These are phyloP conservation scores for Tulasnella sp. DNA, from an alignment of 768 basidiomycete species.

Conservation along the genomic window DNA sequence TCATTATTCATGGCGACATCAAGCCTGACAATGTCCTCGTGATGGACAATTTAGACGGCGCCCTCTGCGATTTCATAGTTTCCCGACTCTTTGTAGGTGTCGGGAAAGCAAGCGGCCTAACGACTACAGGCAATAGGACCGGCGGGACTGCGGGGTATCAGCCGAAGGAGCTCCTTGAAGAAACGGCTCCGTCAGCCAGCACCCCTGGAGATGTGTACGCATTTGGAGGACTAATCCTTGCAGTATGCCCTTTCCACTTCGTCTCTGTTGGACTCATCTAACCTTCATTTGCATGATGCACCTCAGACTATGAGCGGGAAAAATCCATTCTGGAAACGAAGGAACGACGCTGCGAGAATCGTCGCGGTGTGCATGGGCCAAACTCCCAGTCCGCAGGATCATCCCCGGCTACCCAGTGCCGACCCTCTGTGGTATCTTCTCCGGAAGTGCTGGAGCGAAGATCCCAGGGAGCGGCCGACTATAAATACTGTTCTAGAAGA, in stretches of 20 bases:
- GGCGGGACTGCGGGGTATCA: neutral
- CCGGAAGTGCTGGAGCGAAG: neutral
- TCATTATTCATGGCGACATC: no score
- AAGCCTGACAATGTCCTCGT: no score
- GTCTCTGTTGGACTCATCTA: neutral
- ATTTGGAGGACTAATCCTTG: neutral
- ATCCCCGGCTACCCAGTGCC: neutral
- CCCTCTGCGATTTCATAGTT: neutral
- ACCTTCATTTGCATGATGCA: no score
- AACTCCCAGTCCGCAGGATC: neutral
- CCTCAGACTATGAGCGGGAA: neutral
- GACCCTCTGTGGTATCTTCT: neutral
- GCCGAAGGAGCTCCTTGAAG: neutral
- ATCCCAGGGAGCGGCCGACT: neutral
- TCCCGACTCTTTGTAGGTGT: neutral
- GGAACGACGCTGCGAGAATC: neutral
- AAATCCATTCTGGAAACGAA: neutral
- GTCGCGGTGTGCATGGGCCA: neutral
- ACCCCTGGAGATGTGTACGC: neutral
- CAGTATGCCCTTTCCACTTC: neutral
- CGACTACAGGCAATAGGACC: neutral
- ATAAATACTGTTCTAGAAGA: neutral
- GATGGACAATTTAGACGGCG: no score
- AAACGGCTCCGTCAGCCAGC: neutral
- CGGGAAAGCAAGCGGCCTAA: neutral